phyloP scores from a whole-genome alignment of 1,284 basidiomycete species.

The Cryptococcus maquisensis region DNA sequence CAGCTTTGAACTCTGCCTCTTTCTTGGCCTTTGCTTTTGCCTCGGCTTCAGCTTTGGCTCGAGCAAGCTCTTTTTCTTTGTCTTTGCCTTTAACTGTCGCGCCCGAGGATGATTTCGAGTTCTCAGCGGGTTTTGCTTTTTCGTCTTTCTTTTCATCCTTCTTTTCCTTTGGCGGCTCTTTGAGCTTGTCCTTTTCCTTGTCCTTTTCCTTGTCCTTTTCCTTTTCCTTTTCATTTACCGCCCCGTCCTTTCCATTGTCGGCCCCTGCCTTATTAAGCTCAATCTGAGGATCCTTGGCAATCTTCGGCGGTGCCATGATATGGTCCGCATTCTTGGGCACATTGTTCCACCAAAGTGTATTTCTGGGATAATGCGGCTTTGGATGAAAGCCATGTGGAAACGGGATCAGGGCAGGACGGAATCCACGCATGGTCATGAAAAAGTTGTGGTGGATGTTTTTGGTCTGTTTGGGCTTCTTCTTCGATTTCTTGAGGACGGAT shows the following conservation, averaged over 20 bases:
- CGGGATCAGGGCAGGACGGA: conserved; percentile 26
- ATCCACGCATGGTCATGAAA: conserved; percentile 37
- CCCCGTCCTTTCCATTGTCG: conserved; percentile 1
- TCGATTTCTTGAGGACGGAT: conserved; percentile 34
- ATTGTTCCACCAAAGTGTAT: conserved; percentile 37
- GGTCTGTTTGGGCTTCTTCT: conserved; percentile 28
- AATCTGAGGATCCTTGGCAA: conserved; percentile 22
- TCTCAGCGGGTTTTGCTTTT: neutral
- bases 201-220: neutral
- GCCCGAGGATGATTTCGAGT: neutral
- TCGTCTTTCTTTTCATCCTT: neutral
- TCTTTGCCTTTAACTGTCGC: conserved; percentile 1
- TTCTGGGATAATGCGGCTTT: conserved; percentile 25
- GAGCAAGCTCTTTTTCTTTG: conserved; percentile 9
- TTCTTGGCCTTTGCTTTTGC: conserved; percentile 11
- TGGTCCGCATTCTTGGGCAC: conserved; percentile 31
- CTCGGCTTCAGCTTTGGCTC: conserved; percentile 13
- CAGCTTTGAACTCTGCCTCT: conserved; percentile 7
- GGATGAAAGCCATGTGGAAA: conserved; percentile 40
- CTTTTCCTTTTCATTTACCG: neutral
- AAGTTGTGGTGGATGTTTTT: conserved; percentile 38
- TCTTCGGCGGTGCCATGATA: conserved; percentile 28
- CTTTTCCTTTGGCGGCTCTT: conserved; percentile 1
- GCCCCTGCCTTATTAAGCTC: conserved; percentile 4
- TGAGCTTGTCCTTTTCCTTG: neutral